These are phyloP conservation scores for Paratinospora sagittata DNA, from an alignment of 164 flowering plant genomes.

Conservation along the genomic window DNA sequence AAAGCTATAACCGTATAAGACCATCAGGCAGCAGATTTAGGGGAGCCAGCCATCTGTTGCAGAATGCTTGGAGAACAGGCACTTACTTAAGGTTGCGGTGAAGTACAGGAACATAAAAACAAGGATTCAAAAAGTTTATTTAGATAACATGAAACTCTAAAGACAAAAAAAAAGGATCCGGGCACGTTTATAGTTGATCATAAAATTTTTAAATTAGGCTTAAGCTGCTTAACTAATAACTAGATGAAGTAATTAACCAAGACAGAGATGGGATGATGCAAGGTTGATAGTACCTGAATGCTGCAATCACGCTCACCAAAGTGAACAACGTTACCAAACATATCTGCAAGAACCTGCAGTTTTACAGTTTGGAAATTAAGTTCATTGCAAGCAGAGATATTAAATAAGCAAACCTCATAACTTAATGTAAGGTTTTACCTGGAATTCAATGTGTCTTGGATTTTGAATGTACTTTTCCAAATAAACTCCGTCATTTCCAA, in stretches of 20 bases:
- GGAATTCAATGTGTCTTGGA: constrained; percentile 98
- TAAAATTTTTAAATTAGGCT: constrained; percentile 14
- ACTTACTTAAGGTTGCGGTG: background rate
- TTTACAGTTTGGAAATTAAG: constrained; percentile 5
- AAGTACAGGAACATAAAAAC: background rate
- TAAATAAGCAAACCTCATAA: background rate
- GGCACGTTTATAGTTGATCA: background rate
- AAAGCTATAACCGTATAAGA: background rate
- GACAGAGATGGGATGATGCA: background rate
- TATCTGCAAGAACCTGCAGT: constrained; percentile 91
- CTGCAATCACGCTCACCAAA: constrained; percentile 99
- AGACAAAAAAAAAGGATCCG: background rate
- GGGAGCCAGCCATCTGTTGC: background rate
- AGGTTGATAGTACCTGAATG: constrained; percentile 66
- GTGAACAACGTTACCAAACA: constrained; percentile 85
- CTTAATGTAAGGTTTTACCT: constrained; percentile 39
- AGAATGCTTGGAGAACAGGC: background rate
- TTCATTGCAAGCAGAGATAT: constrained; percentile 13
- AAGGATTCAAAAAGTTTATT: background rate
- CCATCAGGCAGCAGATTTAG: background rate
- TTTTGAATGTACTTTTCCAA: constrained; percentile 88
- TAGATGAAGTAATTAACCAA: background rate
- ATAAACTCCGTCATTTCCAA: constrained; percentile 99
- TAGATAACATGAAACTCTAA: background rate
- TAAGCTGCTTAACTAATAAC: background rate